Conservation (phyloP, 2,329 filamentous ascomycete genomes). For the Arthroderma sp. region DNA sequence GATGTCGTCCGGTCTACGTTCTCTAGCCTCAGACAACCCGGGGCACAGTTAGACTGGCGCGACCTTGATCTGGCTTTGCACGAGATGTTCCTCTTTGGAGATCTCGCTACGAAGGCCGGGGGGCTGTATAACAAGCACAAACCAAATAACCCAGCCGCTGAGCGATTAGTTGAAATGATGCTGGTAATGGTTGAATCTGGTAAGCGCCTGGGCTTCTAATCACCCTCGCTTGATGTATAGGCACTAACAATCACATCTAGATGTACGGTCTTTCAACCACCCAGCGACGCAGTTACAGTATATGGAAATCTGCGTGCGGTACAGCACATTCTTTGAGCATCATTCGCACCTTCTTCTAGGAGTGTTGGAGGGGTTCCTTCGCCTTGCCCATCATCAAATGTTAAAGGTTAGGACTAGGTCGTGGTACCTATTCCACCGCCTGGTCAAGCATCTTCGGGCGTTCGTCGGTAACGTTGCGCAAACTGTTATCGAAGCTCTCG, state of each 20-base stretch:
- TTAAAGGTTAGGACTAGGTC: slow-evolving; percentile 78
- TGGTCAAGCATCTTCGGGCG: slow-evolving; percentile 73
- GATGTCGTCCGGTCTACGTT: slow-evolving; percentile 82
- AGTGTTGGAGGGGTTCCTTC: slow-evolving; percentile 83
- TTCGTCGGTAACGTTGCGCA: slow-evolving; percentile 84
- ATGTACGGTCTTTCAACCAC: slow-evolving; percentile 73
- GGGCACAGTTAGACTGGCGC: slow-evolving; percentile 74
- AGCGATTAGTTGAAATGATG: slow-evolving; percentile 85
- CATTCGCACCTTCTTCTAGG: slow-evolving; percentile 70
- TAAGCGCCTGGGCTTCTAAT: slow-evolving; percentile 34
- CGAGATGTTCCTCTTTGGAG: slow-evolving; percentile 92
- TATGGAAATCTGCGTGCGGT: slow-evolving; percentile 96
- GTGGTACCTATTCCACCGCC: slow-evolving; percentile 92
- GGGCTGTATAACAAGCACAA: slow-evolving; percentile 77
- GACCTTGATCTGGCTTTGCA: slow-evolving; percentile 87
- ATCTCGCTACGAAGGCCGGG: slow-evolving; percentile 78
- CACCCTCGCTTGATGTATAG: not conserved
- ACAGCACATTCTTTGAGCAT: slow-evolving; percentile 82
- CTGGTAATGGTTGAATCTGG: slow-evolving; percentile 85
- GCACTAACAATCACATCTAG: slow-evolving; percentile 32
- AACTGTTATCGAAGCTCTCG: slow-evolving; percentile 79
- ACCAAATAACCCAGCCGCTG: slow-evolving; percentile 65
- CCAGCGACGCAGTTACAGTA: slow-evolving; percentile 90
- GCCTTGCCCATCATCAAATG: slow-evolving; percentile 76
- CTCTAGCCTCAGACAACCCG: slow-evolving; percentile 61